Evolutionary conservation across 306 rosid genomes (phyloP).

Genomic region (Gynostemma pentaphyllum): DNA sequence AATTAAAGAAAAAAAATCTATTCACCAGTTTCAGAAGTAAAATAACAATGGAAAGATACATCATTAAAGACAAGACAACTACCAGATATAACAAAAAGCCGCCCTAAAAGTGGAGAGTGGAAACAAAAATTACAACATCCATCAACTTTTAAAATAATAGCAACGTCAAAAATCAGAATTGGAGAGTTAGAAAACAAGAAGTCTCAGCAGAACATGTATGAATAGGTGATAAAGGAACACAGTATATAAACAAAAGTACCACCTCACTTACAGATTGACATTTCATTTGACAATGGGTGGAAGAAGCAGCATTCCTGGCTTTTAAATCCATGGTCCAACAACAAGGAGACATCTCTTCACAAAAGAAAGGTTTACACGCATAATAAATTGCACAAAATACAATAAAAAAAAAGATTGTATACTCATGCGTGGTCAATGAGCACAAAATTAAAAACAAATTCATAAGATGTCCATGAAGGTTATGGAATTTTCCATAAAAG

Average conservation of each 20-base stretch:
- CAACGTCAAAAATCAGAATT: background rate
- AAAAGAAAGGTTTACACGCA: conserved; percentile 12
- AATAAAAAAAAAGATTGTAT: background rate
- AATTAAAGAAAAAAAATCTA: background rate
- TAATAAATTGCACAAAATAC: background rate
- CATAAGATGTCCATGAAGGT: background rate
- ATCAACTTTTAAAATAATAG: background rate
- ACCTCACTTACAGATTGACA: conserved; percentile 68
- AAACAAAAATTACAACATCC: background rate
- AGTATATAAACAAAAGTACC: background rate
- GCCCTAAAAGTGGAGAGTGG: background rate
- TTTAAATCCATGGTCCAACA: conserved; percentile 83
- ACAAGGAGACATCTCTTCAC: conserved; percentile 73
- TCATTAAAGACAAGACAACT: background rate
- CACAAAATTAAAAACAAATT: background rate
- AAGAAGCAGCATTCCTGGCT: conserved; percentile 61
- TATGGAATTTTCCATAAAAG: too few relatives aligned
- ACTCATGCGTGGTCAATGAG: background rate
- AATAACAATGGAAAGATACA: background rate
- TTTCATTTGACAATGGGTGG: conserved; percentile 87
- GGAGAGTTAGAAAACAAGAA: background rate
- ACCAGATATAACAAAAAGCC: background rate
- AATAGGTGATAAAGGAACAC: background rate
- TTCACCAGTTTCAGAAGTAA: background rate
- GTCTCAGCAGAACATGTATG: background rate